Evolutionary conservation across 106 monocot genomes (phyloP).

Genomic region (Iris macrosiphon): DNA sequence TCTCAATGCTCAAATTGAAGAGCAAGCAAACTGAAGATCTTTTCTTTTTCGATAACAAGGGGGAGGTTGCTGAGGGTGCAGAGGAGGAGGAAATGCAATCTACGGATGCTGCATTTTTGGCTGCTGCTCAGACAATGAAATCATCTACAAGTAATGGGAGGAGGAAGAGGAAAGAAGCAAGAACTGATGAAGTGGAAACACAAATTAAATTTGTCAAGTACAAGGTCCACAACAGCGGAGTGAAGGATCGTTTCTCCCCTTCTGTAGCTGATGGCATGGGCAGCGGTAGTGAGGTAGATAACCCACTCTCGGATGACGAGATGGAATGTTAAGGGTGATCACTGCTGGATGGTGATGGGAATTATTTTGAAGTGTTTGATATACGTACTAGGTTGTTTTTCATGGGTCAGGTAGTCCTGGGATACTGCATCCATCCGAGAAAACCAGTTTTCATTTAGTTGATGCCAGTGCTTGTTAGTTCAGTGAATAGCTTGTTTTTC

Average conservation of each 20-base stretch:
- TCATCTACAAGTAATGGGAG: constrained; percentile 12
- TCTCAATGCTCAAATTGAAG: constrained; percentile 1
- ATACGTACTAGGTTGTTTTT: no score
- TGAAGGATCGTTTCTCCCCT: constrained; percentile 13
- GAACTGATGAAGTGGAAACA: constrained; percentile 15
- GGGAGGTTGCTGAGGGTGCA: constrained; percentile 7
- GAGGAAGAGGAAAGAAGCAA: constrained; percentile 33
- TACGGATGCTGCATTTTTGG: constrained; percentile 35
- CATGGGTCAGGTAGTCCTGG: no score
- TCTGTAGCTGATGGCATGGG: constrained; percentile 8
- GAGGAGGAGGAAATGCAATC: constrained; percentile 34
- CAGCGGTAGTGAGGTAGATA: constrained; percentile 54
- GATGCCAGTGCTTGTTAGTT: no score
- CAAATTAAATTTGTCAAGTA: constrained; percentile 35
- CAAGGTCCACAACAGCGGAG: constrained; percentile 16
- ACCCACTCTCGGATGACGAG: constrained; percentile 41
- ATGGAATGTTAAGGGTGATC: no score
- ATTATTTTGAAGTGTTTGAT: no score
- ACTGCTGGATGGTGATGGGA: no score
- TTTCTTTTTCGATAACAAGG: constrained; percentile 57
- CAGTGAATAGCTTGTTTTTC: no score
- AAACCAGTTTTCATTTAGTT: no score
- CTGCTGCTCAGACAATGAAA: constrained; percentile 48
- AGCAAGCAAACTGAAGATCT: constrained; percentile 28
- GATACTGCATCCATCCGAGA: no score